These are phyloP conservation scores for Aspergillus affinis DNA, from an alignment of 495 filamentous ascomycete species.

Conservation along the genomic window DNA sequence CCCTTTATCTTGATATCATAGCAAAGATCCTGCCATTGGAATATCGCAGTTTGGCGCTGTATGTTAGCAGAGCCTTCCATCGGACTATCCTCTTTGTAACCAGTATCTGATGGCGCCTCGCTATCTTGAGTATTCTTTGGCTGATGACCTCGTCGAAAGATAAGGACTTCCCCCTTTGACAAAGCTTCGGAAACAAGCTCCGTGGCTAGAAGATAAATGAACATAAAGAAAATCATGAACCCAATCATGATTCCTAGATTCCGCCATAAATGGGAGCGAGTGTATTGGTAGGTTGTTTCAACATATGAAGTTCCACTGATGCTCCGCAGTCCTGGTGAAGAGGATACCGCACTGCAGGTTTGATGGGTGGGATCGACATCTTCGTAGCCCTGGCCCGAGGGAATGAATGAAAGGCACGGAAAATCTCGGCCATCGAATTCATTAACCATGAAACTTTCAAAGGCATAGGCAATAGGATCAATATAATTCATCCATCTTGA, in stretches of 20 bases:
- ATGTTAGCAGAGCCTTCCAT: conserved; percentile 33
- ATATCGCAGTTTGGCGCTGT: conserved; percentile 48
- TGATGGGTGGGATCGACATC: conserved; percentile 10
- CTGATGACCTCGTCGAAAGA: conserved; percentile 36
- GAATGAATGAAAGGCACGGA: conserved; percentile 60
- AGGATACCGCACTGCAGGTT: conserved; percentile 50
- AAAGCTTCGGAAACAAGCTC: conserved; percentile 29
- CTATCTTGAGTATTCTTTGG: conserved; percentile 14
- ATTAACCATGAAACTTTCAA: conserved; percentile 39
- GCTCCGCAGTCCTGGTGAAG: conserved; percentile 35
- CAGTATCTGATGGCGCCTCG: conserved; percentile 19
- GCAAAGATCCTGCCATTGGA: conserved; percentile 68
- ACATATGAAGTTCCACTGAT: conserved; percentile 50
- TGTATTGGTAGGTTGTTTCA: conserved; percentile 45
- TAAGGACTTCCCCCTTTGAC: conserved; percentile 39
- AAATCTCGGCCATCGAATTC: conserved; percentile 55
- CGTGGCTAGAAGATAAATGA: conserved; percentile 31
- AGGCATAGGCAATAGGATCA: conserved; percentile 59
- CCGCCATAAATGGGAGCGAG: conserved; percentile 53
- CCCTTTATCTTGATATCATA: conserved; percentile 36
- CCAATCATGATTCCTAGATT: conserved; percentile 60
- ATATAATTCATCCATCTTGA: conserved; percentile 55
- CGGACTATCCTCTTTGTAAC: conserved; percentile 22
- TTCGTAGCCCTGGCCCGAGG: conserved; percentile 39
- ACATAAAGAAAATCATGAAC: conserved; percentile 55